Evolutionary conservation across 345 rosid genomes (phyloP).

Genomic region (Hibiscus syriacus): DNA sequence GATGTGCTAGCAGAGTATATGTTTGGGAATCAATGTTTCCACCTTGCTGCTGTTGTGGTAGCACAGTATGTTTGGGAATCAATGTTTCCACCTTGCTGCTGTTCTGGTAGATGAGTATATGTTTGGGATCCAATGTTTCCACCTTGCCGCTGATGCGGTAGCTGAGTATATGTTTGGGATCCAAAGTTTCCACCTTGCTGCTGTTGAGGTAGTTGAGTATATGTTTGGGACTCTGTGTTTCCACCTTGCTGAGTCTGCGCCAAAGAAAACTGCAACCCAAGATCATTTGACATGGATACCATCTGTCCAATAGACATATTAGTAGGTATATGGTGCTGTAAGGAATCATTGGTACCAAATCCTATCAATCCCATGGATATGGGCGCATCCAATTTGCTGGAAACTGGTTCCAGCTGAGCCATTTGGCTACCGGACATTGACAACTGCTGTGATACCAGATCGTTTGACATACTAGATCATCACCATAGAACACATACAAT

Average conservation of each 20-base stretch:
- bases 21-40: background rate
- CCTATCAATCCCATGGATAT: conserved; percentile 34
- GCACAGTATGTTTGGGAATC: background rate
- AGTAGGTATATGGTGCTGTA: too few relatives aligned
- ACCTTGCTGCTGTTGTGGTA: background rate
- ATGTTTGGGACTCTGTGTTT: conserved; percentile 14
- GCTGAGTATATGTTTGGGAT: conserved; percentile 11
- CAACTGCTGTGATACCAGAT: conserved; percentile 43
- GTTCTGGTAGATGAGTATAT: conserved; percentile 4
- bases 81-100: conserved; percentile 13
- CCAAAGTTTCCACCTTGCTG: conserved; percentile 20
- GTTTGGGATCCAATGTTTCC: conserved; percentile 15
- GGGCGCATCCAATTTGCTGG: conserved; percentile 29
- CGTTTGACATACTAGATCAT: conserved; percentile 36
- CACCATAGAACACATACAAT: conserved; percentile 14
- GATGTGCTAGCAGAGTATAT: background rate
- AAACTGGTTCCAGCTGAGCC: conserved; percentile 37
- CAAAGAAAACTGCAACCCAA: conserved; percentile 5
- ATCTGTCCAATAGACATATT: conserved; percentile 21
- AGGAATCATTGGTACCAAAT: background rate
- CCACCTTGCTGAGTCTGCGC: conserved; percentile 22
- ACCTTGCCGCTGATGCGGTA: conserved; percentile 13
- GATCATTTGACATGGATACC: conserved; percentile 13
- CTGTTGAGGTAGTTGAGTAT: background rate
- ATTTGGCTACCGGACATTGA: conserved; percentile 30